Percentiles rank a stretch among this genome's conserved stretches.
Evolutionary conservation across 768 basidiomycete species (phyloP).

Genomic region (Amanita phalloides): DNA sequence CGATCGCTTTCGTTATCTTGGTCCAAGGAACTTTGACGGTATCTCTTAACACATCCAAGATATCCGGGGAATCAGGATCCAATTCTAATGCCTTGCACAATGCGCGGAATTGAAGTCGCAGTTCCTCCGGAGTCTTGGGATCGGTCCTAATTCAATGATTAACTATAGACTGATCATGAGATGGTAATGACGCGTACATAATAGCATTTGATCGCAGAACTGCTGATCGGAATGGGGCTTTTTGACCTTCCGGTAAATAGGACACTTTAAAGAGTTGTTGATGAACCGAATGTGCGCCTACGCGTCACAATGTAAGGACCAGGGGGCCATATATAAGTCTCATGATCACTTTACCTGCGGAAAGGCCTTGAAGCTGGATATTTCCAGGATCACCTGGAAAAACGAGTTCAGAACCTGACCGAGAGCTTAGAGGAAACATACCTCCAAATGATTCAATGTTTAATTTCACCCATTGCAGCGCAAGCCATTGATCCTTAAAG

Average conservation of each 20-base stretch:
- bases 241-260: constrained; percentile 39
- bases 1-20: constrained; percentile 46
- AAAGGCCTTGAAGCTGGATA: constrained; percentile 58
- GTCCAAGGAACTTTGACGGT: constrained; percentile 34
- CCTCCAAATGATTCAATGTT: constrained; percentile 67
- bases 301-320: background rate
- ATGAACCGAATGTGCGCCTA: constrained; percentile 67
- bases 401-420: background rate
- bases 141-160: constrained; percentile 23
- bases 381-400: constrained; percentile 45
- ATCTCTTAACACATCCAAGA: constrained; percentile 42
- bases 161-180: background rate
- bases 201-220: constrained; percentile 69
- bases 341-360: constrained; percentile 38
- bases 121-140: constrained; percentile 50
- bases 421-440: constrained; percentile 9
- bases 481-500: constrained; percentile 80
- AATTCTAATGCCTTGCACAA: constrained; percentile 47
- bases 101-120: constrained; percentile 51
- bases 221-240: constrained; percentile 58
- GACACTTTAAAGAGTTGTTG: constrained; percentile 66
- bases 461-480: constrained; percentile 57
- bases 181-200: constrained; percentile 28
- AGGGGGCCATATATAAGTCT: background rate
- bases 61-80: constrained; percentile 38